Evolutionary conservation across 192 early-diverging fungal genomes (phyloP), one percentile per base, ranked within the genome.

Genomic region (Coemansia sp.): DNA sequence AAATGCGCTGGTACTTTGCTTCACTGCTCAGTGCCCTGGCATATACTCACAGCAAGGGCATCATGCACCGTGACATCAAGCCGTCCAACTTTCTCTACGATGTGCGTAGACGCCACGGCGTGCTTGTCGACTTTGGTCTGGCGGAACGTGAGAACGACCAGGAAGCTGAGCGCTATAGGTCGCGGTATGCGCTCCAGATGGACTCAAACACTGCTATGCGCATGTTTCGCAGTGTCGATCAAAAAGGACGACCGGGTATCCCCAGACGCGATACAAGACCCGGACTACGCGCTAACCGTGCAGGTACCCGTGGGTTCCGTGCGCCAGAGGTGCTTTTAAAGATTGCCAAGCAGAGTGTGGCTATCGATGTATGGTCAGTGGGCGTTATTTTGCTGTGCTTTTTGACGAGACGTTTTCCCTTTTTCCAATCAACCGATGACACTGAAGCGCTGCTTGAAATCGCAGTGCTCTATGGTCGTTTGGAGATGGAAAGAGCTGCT

Each of bases 41-140:
- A n/a, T 76, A 84, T 43, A 64, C 92, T 5, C 93, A 96, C 53
- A 35, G 47, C 6, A 63, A 80, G 25, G 72, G 75, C 9, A 88
- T 94, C 39, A 80, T 98, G 34, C 95, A 98, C 50, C 77, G 94
- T 28, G 95, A 98, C 52, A 81, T 98, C 50, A 98, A 98, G 56
- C 95, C 95, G 3, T 85, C 83, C 38, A 98, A 98, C 53, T 98
- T 98, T 67, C 76, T 98, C n/a, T 98, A 87, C 62, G 80, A 88
- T 41, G 50, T 79, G 2, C 51, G 67, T n/a, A 58, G 61, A 10
- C 72, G 78, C 17, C 91, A 81, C 1, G 95, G 95, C 4, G 81
- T 91, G 11, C 61, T 98, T 17, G 87, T 91, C 3, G 95, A 98
- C 58, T 96, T 98, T 85, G 95, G 95, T 5, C 68, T 97, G 26